phyloP scores from a whole-genome alignment of 169 alveolate genomes.

The Plasmodium berghei region DNA sequence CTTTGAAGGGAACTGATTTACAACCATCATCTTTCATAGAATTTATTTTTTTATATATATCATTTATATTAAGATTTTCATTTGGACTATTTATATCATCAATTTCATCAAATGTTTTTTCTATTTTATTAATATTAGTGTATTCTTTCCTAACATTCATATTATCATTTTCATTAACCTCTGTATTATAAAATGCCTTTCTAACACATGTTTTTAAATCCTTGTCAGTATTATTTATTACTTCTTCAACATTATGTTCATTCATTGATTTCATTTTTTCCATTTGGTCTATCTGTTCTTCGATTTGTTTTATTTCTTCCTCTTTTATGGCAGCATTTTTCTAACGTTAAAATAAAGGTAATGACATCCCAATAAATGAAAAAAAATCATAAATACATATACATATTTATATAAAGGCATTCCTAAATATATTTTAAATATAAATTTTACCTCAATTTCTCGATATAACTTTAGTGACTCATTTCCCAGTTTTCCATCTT shows the following conservation, averaged over 20 bases:
- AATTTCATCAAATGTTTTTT: conserved; percentile 52
- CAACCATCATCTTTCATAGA: conserved; percentile 36
- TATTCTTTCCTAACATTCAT: conserved; percentile 38
- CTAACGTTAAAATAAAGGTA: not conserved
- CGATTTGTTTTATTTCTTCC: not conserved
- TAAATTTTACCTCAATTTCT: conserved; percentile 43
- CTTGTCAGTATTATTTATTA: conserved; percentile 51
- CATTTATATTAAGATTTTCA: conserved; percentile 44
- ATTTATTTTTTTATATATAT: conserved; percentile 44
- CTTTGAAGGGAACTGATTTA: conserved; percentile 40
- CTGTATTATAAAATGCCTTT: conserved; percentile 60
- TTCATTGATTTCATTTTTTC: conserved; percentile 30
- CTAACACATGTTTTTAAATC: conserved; percentile 30
- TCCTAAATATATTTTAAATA: not conserved
- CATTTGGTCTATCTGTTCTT: conserved; percentile 29
- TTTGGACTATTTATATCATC: conserved; percentile 38
- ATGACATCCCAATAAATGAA: not conserved
- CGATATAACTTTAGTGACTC: conserved; percentile 39
- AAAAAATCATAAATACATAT: not conserved
- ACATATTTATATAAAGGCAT: not conserved
- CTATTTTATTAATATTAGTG: conserved; percentile 53
- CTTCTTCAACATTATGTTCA: conserved; percentile 44
- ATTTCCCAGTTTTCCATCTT: conserved; percentile 45
- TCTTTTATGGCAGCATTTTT: not conserved
- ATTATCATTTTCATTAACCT: conserved; percentile 23